These are phyloP conservation scores for Diutina scorzettiae DNA, from an alignment of 1,139 yeast genomes.

Conservation along the genomic window DNA sequence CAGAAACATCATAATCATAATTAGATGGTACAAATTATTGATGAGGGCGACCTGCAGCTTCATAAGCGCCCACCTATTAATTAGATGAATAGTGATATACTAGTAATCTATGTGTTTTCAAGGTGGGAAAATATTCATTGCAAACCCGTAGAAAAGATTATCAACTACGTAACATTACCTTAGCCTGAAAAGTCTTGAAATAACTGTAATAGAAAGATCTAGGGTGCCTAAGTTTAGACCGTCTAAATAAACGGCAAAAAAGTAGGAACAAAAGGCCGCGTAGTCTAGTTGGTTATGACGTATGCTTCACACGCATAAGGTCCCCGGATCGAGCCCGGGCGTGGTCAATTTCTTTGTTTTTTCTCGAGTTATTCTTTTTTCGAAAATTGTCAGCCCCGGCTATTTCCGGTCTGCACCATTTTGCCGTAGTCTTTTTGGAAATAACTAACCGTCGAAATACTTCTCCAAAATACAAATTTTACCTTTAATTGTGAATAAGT, in stretches of 20 bases:
- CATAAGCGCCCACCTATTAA: no score
- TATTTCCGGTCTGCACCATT: no score
- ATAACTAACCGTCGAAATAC: no score
- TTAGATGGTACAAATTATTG: no score
- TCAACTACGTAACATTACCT: no score
- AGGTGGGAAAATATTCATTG: not conserved
- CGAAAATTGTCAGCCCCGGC: no score
- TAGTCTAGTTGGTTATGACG: slow-evolving; percentile 5
- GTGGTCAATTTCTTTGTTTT: not conserved
- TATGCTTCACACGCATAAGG: slow-evolving; percentile 4
- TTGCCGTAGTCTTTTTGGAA: no score
- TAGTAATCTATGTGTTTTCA: no score
- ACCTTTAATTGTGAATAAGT: not conserved
- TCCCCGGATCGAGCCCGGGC: slow-evolving; percentile 4
- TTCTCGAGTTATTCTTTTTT: not conserved
- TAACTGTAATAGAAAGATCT: not conserved
- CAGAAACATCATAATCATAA: no score
- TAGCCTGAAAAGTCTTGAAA: not conserved
- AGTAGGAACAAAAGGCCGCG: not conserved
- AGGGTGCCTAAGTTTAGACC: not conserved
- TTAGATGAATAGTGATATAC: no score
- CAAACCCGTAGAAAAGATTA: not conserved
- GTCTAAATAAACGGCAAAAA: not conserved
- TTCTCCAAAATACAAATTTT: not conserved
- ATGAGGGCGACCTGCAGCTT: no score